Evolutionary conservation across 345 rosid genomes (phyloP), one percentile per base, ranked within the genome.

Genomic region (Citrus unshiu): DNA sequence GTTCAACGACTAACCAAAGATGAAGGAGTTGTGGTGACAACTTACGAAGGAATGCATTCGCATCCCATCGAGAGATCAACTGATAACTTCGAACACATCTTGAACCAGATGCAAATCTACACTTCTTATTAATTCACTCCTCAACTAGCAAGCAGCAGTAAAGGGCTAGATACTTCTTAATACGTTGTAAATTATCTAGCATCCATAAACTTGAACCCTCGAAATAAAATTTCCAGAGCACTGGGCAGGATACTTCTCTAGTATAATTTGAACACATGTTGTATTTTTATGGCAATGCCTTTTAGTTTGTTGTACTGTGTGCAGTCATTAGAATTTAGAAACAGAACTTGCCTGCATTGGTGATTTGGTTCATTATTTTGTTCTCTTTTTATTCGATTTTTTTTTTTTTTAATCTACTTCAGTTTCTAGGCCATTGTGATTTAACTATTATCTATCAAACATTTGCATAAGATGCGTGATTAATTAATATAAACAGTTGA

Each of bases 21-120:
- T n/a, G 97, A 96, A 85, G 99, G 91, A 43, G 70, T 94, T 9
- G 98, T 96, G 1, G 89, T 91, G 72, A 96, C 99, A 18, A 94
- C 99, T 9, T 96, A 96, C 49, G 99, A 96, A 86, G 99, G 98
- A 13, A 82, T 87, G 59, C 99, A 96, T 78, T 90, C 90, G 16
- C 99, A 96, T 83, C 90, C 89, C 9, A 91, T 94, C 6, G 85
- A 92, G 71, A 94, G 86, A 68, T 84, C 94, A 1, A 89, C 87
- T 0, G 99, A 96, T 46, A 93, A 96, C 77, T 96, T 96, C 70
- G 97, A 96, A 81, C 95, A 91, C 70, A 94, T 96, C 77, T 88
- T 96, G 82, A 86, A 79, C 81, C 99, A 94, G 81, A 91, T 96
- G 96, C 93, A 94, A 76, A 89, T 96, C 75, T 91, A 89, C 86